Base-by-base conservation (phyloP, 345 rosid species). In the Clarkia xantiana region DNA sequence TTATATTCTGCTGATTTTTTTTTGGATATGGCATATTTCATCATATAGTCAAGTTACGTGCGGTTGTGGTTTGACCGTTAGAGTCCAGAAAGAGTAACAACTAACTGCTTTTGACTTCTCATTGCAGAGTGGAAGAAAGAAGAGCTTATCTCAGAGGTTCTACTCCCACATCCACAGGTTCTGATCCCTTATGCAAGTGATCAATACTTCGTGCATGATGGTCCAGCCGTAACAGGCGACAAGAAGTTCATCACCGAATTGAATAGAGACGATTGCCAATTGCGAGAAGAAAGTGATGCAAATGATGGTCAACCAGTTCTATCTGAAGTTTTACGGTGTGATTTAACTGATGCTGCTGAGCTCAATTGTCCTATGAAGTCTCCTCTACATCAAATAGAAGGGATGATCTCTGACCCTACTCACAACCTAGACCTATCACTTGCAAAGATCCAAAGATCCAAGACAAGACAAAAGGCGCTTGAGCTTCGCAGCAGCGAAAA, bases 361-460 rank as follows among this genome's bases (percentile, higher is more conserved):
- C 59, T 0, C 44, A 80, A 76, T 60, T 40, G 40, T 22, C 48
- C 59, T 62, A 64, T 55, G 55, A 56, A 52, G 19, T 60, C 94
- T 69, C 88, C 75, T 6, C 62, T 49, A 51, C 61, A 62, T 68
- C 65, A 65, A 56, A 66, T 47, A 55, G 67, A 69, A 36, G 62
- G 62, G 53, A 56, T 47, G 49, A 55, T 56, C 39, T 62, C 67
- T 20, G 69, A 54, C 53, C 40, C 50, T 58, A 42, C 51, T 55
- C 60, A 61, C 41, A 72, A 70, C 47, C 67, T 67, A 39, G 59
- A 60, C 52, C 60, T 61, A 52, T 74, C 95, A 40, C 60, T 78
- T 62, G 77, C 71, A 25, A 86, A 66, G 56, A 60, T 80, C 66
- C 80, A 77, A 60, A 86, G 90, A 61, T 82, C 94, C 14, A 82